Percentiles rank a stretch among this genome's conserved stretches.
phyloP scores from a whole-genome alignment of 164 flowering plant genomes.

The Cinnamomum micranthum region DNA sequence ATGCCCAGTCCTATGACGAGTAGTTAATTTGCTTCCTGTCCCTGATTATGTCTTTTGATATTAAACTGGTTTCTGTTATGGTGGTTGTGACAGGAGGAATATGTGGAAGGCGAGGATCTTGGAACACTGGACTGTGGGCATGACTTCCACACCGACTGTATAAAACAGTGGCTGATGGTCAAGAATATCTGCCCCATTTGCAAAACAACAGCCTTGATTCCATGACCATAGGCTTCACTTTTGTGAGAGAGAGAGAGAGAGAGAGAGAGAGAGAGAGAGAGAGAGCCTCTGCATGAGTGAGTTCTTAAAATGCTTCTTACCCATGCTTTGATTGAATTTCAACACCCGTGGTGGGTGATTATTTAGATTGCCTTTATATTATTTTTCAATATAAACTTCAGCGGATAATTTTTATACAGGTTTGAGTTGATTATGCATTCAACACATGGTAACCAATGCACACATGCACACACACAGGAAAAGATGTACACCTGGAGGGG shows the following conservation, averaged over 20 bases:
- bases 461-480: no score
- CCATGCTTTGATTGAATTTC: background rate
- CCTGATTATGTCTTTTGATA: background rate
- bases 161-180: constrained; percentile 72
- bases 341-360: background rate
- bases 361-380: background rate
- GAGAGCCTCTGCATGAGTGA: background rate
- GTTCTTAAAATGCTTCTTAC: background rate
- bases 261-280: background rate
- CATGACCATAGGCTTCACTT: background rate
- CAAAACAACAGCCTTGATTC: constrained; percentile 49
- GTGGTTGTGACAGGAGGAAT: constrained; percentile 58
- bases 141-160: constrained; percentile 69
- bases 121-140: constrained; percentile 76
- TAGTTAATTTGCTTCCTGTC: background rate
- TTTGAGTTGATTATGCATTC: no score
- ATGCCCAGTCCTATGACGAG: background rate
- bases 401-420: background rate
- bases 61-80: background rate
- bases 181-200: constrained; percentile 90
- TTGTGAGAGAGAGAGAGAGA: background rate
- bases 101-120: constrained; percentile 49
- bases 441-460: no score
- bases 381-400: background rate
- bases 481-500: no score